Conservation (phyloP, 768 basidiomycete genomes). For the Sistotremastrum suecicum region DNA sequence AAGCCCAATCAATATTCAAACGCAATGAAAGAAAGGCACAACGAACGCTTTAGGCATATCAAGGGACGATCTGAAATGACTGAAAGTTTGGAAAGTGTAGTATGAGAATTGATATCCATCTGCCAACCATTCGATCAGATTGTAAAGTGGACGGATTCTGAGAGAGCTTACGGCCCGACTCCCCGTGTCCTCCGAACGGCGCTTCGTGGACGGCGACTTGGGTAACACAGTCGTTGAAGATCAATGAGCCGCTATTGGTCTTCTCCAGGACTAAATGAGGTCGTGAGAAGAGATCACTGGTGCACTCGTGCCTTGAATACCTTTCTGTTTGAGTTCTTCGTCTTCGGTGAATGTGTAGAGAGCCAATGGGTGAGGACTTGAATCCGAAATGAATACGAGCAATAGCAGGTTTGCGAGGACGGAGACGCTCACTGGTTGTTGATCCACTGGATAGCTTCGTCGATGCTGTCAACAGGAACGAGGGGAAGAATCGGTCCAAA, state of each 20-base stretch:
- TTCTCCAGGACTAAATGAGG: constrained; percentile 30
- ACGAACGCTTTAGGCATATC: constrained; percentile 47
- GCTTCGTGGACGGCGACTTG: constrained; percentile 30
- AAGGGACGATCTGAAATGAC: constrained; percentile 31
- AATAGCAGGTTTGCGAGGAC: not conserved
- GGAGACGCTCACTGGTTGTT: not conserved
- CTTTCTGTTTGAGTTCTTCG: constrained; percentile 15
- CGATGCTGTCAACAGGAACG: constrained; percentile 13
- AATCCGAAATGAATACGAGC: constrained; percentile 1
- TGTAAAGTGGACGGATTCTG: not conserved
- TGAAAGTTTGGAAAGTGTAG: constrained; percentile 26
- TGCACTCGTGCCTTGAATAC: constrained; percentile 4
- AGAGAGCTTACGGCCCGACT: constrained; percentile 42
- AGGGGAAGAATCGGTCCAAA: constrained; percentile 24
- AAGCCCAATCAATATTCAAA: not conserved
- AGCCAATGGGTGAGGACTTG: constrained; percentile 43
- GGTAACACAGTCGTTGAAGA: constrained; percentile 48
- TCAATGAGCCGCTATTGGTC: constrained; percentile 42
- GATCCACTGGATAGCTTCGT: constrained; percentile 14
- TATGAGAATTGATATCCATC: constrained; percentile 15
- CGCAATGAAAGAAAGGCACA: not conserved
- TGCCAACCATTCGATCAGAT: constrained; percentile 1
- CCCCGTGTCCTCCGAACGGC: constrained; percentile 43
- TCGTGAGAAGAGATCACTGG: not conserved
- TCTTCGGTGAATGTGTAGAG: constrained; percentile 51